Conservation (phyloP, 768 basidiomycete genomes). For the Tricholoma sp. region DNA sequence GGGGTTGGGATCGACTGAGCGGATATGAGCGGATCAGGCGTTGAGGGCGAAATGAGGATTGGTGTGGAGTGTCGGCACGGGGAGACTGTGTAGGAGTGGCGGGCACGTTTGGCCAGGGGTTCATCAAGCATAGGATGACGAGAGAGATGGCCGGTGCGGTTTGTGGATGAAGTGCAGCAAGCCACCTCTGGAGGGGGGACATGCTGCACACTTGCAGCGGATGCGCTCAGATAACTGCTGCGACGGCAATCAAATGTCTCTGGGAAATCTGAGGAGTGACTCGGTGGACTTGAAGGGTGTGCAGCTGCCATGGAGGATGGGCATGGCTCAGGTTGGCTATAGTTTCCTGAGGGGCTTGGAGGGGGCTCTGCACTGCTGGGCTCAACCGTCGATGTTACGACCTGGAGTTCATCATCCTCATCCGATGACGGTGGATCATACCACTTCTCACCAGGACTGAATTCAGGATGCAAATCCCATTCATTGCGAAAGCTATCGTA, state of each 20-base stretch:
- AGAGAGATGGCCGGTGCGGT: neutral
- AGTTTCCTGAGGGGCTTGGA: neutral
- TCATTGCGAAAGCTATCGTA: neutral
- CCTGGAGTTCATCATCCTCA: neutral
- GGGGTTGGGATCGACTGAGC: neutral
- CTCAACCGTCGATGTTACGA: neutral
- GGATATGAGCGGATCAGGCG: neutral
- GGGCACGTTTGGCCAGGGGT: neutral
- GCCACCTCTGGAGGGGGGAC: neutral
- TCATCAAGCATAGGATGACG: neutral
- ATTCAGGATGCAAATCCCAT: neutral
- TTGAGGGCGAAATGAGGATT: neutral
- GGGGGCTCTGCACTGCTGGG: neutral
- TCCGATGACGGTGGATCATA: neutral
- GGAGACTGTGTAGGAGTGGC: neutral
- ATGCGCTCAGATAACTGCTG: neutral
- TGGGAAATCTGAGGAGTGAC: too few species aligned
- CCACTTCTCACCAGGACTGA: neutral
- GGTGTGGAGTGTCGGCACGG: neutral
- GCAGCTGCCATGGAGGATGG: neutral
- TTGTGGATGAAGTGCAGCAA: too few species aligned
- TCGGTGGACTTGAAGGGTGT: neutral
- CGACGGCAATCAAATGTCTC: neutral
- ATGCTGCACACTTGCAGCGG: neutral
- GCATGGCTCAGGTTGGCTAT: neutral